These are phyloP conservation scores for Solanum hybrid DNA, from an alignment of 305 asterid species.

Conservation along the genomic window DNA sequence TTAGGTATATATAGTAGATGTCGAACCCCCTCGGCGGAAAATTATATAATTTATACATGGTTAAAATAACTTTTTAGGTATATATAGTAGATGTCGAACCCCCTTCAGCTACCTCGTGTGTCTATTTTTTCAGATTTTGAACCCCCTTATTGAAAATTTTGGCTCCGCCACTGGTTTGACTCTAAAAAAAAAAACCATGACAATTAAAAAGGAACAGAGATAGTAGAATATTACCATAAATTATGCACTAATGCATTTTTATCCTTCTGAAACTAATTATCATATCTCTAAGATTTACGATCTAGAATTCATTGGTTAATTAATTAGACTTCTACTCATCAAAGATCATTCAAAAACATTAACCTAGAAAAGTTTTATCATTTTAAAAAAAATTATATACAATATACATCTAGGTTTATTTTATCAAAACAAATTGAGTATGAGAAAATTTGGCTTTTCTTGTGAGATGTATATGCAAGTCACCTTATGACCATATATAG, in stretches of 20 bases:
- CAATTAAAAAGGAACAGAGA: no score
- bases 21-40: no score
- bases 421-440: background rate
- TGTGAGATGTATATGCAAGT: background rate
- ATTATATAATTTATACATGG: no score
- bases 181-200: no score
- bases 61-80: no score
- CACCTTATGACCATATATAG: background rate
- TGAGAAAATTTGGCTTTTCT: background rate
- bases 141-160: no score
- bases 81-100: no score
- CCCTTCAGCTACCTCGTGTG: no score
- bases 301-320: background rate
- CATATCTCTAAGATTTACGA: background rate
- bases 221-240: background rate
- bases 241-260: background rate
- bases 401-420: background rate
- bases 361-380: background rate
- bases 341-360: background rate
- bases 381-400: accelerated
- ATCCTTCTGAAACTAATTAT: background rate
- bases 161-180: no score
- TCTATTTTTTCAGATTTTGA: no score
- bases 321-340: background rate
- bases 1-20: no score